These are phyloP conservation scores for Fusarium lateritium DNA, from an alignment of 2,329 filamentous ascomycete species.

Conservation along the genomic window DNA sequence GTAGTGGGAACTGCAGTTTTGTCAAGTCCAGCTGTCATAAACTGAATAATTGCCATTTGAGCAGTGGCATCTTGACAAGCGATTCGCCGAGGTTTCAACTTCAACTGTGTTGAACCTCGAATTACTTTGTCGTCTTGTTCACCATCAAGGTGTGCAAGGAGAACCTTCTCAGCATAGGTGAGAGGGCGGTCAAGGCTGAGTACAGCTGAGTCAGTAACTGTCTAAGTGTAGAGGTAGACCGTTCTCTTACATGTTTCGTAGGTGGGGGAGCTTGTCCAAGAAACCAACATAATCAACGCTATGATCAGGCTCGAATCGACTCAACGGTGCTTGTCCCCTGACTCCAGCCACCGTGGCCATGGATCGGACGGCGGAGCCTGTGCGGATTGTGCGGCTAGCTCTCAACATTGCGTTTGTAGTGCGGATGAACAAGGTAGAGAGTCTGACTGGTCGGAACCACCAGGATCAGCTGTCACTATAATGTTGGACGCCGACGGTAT, in stretches of 20 bases:
- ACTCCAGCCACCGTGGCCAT: conserved; percentile 10
- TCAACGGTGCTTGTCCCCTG: conserved; percentile 18
- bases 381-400: background rate
- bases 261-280: background rate
- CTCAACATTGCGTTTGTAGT: conserved; percentile 9
- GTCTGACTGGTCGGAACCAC: background rate
- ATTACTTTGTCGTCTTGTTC: conserved; percentile 74
- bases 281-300: conserved; percentile 15
- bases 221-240: fast-evolving
- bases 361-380: conserved; percentile 10
- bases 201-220: background rate
- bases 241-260: background rate
- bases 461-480: background rate
- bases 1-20: conserved; percentile 94
- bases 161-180: conserved; percentile 87
- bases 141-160: conserved; percentile 86
- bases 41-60: conserved; percentile 98
- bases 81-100: conserved; percentile 95
- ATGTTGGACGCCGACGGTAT: background rate
- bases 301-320: conserved; percentile 23
- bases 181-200: conserved; percentile 86
- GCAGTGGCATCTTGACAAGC: conserved; percentile 99
- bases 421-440: background rate
- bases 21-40: conserved; percentile 95
- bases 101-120: conserved; percentile 90